Conservation (phyloP, 2,329 filamentous ascomycete genomes). For the Colletotrichum sp. region DNA sequence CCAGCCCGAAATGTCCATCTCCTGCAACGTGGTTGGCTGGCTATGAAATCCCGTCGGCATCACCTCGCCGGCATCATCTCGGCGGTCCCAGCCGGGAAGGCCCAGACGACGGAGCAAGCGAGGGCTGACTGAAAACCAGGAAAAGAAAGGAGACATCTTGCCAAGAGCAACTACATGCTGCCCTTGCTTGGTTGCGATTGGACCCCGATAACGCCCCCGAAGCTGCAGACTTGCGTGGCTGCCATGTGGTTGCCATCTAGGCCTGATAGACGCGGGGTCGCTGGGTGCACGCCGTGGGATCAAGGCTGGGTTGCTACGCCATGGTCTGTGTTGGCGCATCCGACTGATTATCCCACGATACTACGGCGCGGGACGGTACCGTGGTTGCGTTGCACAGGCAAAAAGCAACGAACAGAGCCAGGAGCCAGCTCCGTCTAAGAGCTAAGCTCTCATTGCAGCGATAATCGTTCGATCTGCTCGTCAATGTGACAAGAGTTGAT, state of each 20-base stretch:
- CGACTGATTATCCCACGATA: background rate
- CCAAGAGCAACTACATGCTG: background rate
- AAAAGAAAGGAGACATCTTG: background rate
- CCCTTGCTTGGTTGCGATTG: background rate
- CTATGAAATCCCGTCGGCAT: background rate
- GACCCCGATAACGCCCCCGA: background rate
- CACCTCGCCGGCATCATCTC: background rate
- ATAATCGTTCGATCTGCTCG: background rate
- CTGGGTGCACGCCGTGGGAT: background rate
- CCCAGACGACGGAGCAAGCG: background rate
- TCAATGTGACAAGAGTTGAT: background rate
- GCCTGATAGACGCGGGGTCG: background rate
- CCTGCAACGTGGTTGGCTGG: background rate
- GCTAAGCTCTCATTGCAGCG: background rate
- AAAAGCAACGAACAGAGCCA: background rate
- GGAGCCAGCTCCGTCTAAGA: background rate
- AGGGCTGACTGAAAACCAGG: background rate
- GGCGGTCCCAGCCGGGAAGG: background rate
- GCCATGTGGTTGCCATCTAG: background rate
- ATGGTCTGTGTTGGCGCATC: background rate
- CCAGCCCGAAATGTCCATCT: slow-evolving; percentile 4
- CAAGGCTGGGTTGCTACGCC: background rate
- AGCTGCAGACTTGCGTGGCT: background rate
- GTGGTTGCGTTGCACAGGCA: background rate
- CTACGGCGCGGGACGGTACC: background rate